phyloP scores from a whole-genome alignment of 495 filamentous ascomycete genomes.

The Gamarada debralockiae region DNA sequence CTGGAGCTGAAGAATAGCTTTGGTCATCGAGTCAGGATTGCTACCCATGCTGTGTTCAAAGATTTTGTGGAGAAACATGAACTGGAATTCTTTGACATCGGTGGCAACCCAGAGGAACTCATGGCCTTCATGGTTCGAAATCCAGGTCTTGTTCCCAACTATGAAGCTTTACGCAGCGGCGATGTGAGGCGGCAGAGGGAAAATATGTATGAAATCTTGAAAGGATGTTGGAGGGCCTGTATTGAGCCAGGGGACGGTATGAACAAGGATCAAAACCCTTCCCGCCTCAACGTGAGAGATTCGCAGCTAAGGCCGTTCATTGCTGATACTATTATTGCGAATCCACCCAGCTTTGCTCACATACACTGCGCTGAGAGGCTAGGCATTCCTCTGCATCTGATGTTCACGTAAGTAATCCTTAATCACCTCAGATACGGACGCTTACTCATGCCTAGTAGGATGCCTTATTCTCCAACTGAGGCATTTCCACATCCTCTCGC shows the following conservation, averaged over 20 bases:
- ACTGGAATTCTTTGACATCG: slow-evolving; percentile 74
- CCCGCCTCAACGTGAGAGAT: slow-evolving; percentile 49
- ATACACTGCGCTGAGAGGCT: slow-evolving; percentile 60
- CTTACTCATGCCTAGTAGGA: slow-evolving; percentile 32
- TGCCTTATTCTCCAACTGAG: slow-evolving; percentile 52
- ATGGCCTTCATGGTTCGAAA: slow-evolving; percentile 87
- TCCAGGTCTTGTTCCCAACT: slow-evolving; percentile 66
- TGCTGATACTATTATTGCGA: slow-evolving; percentile 65
- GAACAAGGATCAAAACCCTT: slow-evolving; percentile 41
- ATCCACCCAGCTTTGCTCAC: slow-evolving; percentile 56
- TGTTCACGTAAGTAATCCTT: slow-evolving; percentile 59
- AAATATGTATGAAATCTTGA: slow-evolving; percentile 61
- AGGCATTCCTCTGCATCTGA: slow-evolving; percentile 55
- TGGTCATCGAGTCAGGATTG: slow-evolving; percentile 69
- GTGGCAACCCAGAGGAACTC: slow-evolving; percentile 69
- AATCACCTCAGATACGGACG: not conserved
- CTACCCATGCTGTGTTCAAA: slow-evolving; percentile 68
- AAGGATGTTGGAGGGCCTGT: slow-evolving; percentile 73
- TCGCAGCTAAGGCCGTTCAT: slow-evolving; percentile 41
- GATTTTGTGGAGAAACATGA: slow-evolving; percentile 54
- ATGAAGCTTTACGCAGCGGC: slow-evolving; percentile 59
- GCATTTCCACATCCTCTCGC: slow-evolving; percentile 49
- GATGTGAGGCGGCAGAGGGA: slow-evolving; percentile 59
- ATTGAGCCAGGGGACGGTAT: too few species aligned
- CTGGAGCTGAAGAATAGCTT: slow-evolving; percentile 54